Evolutionary conservation across 345 rosid species (phyloP).

Genomic region (Erucastrum elatum): DNA sequence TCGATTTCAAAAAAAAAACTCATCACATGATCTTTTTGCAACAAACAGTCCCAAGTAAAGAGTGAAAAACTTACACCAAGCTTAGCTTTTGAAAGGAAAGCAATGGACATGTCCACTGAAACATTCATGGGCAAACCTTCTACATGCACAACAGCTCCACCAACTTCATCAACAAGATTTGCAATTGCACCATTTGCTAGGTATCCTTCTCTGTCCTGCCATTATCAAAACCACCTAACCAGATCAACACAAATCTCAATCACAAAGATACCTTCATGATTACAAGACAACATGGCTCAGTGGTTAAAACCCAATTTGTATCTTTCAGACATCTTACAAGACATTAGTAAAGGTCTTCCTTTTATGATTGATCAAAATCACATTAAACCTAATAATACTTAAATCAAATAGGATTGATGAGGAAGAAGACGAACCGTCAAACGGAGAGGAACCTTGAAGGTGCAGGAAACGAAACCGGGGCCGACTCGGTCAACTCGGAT

Average conservation of each 20-base stretch:
- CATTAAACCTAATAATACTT: neutral
- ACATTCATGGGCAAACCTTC: constrained; percentile 70
- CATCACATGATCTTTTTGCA: neutral
- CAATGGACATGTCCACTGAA: constrained; percentile 89
- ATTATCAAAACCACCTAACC: neutral
- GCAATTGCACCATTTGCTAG: constrained; percentile 81
- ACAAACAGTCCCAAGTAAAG: neutral
- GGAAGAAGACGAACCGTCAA: constrained; percentile 52
- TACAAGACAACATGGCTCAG: neutral
- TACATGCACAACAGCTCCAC: constrained; percentile 58
- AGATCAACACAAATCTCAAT: neutral
- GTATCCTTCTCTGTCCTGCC: constrained; percentile 74
- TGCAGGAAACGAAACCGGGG: constrained; percentile 65
- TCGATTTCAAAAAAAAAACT: neutral
- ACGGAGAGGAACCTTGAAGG: constrained; percentile 86
- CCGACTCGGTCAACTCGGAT: constrained; percentile 76
- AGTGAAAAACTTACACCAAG: constrained; percentile 33
- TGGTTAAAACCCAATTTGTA: neutral
- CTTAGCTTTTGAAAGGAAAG: constrained; percentile 67
- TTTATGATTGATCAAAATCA: neutral
- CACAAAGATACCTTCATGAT: neutral
- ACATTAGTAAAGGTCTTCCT: neutral
- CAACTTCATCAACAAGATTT: constrained; percentile 88
- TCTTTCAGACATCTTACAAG: constrained; percentile 5
- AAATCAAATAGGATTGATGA: neutral